Base-by-base conservation (phyloP, 345 rosid genomes). In the Alliaria petiolata region DNA sequence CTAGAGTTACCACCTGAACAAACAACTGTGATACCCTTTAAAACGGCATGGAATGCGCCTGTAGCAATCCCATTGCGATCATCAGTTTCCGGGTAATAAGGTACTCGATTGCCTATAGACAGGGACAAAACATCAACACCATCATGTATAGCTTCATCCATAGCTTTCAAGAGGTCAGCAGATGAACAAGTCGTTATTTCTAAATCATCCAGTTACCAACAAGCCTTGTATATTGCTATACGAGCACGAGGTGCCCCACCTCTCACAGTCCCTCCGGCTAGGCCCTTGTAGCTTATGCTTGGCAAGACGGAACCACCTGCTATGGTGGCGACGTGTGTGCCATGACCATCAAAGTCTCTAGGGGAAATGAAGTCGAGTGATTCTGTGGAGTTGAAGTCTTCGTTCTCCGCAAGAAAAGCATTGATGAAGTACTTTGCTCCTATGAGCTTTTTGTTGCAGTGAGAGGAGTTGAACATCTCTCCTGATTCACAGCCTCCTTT, bases 101-200 rank as follows among this genome's bases (percentile, higher is more conserved):
- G 86, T 72, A 78, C 16, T 34, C 44, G 49, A 19, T 57, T 11
- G 3, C 82, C 83, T 11, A 84, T 69, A 6, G 85, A 81, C 13
- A 84, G 38, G 0, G 87, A 84, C 31, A 84, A 11, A 42, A 84
- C 68, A 57, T 84, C 79, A 36, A 84, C 83, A 12, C 85, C 83
- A 26, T 81, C 87, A 28, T 84, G 77, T 42, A 84, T 84, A 42
- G 87, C 82, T 51, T 80, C 78, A 36, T 84, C 87, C 53, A 84
- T 78, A 26, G 81, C 83, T 69, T 82, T 80, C 60, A 84, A 38
- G 39, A 81, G 63, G 17, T 84, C 87, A 9, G 82, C 76, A 8
- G 65, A 62, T 4, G 72, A 57, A 46, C 75, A 72, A 2, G 43
- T 20, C 36, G 34, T 52, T 9, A 1, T 6, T 0, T 13, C 50